A percentile compares a stretch with the other conserved stretches of the same genome.
Evolutionary conservation across 1,284 basidiomycete species (phyloP).

Genomic region (Pseudomicrostroma phylloplanum): DNA sequence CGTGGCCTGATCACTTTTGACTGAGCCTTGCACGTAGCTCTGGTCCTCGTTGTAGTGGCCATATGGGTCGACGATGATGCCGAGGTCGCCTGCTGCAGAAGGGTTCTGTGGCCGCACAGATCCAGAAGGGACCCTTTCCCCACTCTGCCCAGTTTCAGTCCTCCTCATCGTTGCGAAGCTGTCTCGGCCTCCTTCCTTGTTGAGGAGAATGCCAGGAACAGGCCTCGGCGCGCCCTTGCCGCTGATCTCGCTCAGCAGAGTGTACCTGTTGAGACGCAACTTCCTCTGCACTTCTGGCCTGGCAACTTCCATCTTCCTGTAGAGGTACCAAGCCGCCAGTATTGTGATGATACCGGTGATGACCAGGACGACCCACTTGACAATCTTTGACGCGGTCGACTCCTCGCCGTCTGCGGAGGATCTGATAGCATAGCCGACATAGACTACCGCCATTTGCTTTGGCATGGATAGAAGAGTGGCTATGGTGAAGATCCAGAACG

Average conservation of each 20-base stretch:
- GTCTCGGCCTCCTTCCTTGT: no score
- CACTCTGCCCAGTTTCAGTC: no score
- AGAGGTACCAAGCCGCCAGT: conserved; percentile 76
- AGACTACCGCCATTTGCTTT: conserved; percentile 56
- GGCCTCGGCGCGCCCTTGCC: no score
- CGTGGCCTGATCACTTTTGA: no score
- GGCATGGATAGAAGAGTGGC: conserved; percentile 70
- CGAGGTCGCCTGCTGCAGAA: no score
- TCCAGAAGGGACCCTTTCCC: no score
- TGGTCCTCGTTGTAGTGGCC: no score
- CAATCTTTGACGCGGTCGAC: conserved; percentile 37
- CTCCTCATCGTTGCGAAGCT: no score
- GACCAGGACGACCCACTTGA: conserved; percentile 47
- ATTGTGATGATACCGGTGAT: conserved; percentile 61
- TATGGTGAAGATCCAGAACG: conserved; percentile 63
- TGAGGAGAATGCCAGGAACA: no score
- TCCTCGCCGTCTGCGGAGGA: conserved; percentile 27
- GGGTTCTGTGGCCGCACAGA: no score
- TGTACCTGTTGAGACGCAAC: conserved; percentile 65
- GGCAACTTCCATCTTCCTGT: conserved; percentile 65
- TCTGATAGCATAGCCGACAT: conserved; percentile 45
- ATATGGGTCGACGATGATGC: no score
- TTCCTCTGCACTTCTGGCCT: conserved; percentile 59
- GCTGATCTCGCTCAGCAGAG: conserved; percentile 20
- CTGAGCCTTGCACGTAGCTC: no score